Percentiles rank a stretch among this genome's conserved stretches.
phyloP scores from a whole-genome alignment of 495 filamentous ascomycete species.

The Hapsidospora chrysogenum region DNA sequence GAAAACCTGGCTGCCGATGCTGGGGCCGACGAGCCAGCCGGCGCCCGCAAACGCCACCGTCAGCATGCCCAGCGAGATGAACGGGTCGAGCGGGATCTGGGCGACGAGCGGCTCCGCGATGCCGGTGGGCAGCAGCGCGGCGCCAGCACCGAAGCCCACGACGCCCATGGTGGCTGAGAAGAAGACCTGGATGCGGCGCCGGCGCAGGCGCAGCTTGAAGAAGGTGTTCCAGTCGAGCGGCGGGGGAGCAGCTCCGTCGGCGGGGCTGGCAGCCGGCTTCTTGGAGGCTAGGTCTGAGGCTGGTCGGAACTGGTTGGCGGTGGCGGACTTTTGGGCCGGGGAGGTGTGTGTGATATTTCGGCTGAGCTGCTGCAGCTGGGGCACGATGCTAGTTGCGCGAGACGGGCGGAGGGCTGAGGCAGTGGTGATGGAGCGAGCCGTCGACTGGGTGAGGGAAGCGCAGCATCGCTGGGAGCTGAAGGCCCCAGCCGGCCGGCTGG shows the following conservation, averaged over 20 bases:
- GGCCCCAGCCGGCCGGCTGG: too few species aligned
- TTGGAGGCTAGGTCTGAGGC: background rate
- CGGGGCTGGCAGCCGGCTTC: constrained; percentile 2
- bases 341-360: too few species aligned
- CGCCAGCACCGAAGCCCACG: constrained; percentile 42
- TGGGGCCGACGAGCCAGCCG: constrained; percentile 78
- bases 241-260: constrained; percentile 6
- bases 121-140: constrained; percentile 42
- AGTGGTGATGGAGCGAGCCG: too few species aligned
- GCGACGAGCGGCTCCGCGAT: constrained; percentile 51
- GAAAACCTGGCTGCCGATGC: constrained; percentile 62
- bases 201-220: constrained; percentile 72
- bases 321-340: background rate
- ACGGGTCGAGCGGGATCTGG: constrained; percentile 64
- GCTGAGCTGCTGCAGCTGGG: too few species aligned
- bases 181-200: constrained; percentile 64
- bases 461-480: too few species aligned
- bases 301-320: background rate
- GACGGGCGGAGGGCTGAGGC: too few species aligned
- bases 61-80: constrained; percentile 64
- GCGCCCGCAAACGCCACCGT: constrained; percentile 52
- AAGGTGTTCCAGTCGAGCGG: constrained; percentile 80
- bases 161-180: constrained; percentile 36
- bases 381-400: too few species aligned
- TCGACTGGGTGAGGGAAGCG: too few species aligned